A percentile compares a stretch with the other conserved stretches of the same genome.
Evolutionary conservation across 2,329 filamentous ascomycete genomes (phyloP).

Genomic region (Colletotrichum euphorbiae): DNA sequence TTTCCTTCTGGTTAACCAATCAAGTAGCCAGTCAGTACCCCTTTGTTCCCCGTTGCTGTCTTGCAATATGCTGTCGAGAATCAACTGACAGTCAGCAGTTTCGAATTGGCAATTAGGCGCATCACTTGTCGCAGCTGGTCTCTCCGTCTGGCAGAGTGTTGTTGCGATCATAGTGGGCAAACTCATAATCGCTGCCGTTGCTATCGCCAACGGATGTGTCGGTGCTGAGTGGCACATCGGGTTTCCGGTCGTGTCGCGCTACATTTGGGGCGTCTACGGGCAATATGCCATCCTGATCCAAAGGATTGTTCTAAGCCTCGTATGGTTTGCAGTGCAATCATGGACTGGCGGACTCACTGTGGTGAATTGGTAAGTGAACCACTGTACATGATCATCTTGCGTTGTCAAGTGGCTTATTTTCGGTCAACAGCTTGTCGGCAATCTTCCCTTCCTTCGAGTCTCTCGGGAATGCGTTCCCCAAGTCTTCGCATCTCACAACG

Average conservation of each 20-base stretch:
- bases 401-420: background rate
- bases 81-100: background rate
- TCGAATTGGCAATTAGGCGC: conserved; percentile 35
- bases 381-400: no score
- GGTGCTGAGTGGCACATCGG: conserved; percentile 52
- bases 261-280: conserved; percentile 55
- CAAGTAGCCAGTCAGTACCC: conserved; percentile 28
- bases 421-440: conserved; percentile 42
- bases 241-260: conserved; percentile 54
- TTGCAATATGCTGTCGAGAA: background rate
- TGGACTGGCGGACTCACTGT: conserved; percentile 45
- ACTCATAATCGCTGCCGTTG: conserved; percentile 32
- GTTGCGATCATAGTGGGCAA: conserved; percentile 33
- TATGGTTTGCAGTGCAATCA: conserved; percentile 54
- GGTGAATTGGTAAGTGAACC: conserved; percentile 25
- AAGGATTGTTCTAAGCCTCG: conserved; percentile 52
- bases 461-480: conserved; percentile 44
- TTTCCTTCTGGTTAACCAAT: conserved; percentile 40
- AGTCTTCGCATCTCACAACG: conserved; percentile 42
- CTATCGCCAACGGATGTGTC: conserved; percentile 28
- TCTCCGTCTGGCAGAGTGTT: conserved; percentile 36
- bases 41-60: rapidly evolving
- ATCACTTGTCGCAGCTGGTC: conserved; percentile 27
- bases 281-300: conserved; percentile 53
- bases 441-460: conserved; percentile 45